Base-by-base conservation (phyloP, 2,329 filamentous ascomycete genomes). In the Paradendryphiella salina region DNA sequence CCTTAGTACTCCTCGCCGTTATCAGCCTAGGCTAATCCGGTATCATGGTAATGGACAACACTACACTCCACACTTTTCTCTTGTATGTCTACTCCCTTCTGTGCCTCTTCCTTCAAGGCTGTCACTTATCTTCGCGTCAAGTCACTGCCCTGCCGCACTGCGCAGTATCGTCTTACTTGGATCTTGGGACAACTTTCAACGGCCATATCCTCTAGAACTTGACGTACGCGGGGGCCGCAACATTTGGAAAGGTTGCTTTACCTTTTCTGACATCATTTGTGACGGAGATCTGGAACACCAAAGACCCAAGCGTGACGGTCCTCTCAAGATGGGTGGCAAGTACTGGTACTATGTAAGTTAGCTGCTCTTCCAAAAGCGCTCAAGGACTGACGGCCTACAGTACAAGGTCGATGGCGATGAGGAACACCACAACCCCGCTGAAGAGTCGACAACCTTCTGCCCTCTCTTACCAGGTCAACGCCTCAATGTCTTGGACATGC, bases 181-280 rank as follows among this genome's bases (percentile, higher is more conserved):
- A 56, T 96, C 91, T 57, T 97, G 93, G 93, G 92, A 96, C 77
- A 96, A 96, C 77, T 96, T 96, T 75, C 79, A 81, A 54, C 85
- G 82, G 67, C 79, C 84, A 41, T 93, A 96, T 78, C 79, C 78
- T 37, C 91, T 97, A 85, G 85, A 93, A 71, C 84, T 85, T 63
- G 93, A 97, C 75, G 77, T 76, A 57, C 85, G 88, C 69, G 85
- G 88, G 62, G 88, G 89, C 60, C 80, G 80, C 50, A 85, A 85
- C 56, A 85, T 90, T 72, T 96, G 91, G 91, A 85, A 86, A 66
- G 93, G 91, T 35, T 96, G 90, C 72, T 89, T 94, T 76, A 84
- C 84, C 31, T 96, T 96, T 74, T 85, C 87, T 56, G 85, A 94
- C 71, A 94, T 95, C 67, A 85, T 90, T 63, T 90, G 86, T 64